Evolutionary conservation across 192 early-diverging fungal genomes (phyloP).

Genomic region (Diversispora epigaea): DNA sequence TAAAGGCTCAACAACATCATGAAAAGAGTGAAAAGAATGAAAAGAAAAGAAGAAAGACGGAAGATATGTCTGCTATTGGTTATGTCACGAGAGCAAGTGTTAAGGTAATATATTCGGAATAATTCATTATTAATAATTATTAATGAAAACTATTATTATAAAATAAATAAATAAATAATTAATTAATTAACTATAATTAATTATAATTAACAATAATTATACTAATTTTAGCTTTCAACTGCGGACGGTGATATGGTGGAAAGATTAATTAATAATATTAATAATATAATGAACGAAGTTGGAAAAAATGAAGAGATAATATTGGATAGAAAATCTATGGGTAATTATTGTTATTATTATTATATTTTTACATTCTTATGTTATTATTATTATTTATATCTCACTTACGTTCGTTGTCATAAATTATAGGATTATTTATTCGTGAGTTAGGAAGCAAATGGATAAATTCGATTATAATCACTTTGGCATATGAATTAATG

Average conservation of each 20-base stretch:
- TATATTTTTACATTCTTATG: no score
- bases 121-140: background rate
- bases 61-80: constrained; percentile 40
- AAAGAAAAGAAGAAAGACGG: constrained; percentile 48
- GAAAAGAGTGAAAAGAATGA: constrained; percentile 29
- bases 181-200: no score
- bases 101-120: constrained; percentile 48
- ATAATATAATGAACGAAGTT: constrained; percentile 16
- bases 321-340: background rate
- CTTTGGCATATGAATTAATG: constrained; percentile 47
- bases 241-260: background rate
- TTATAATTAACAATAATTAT: no score
- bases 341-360: constrained; percentile 11
- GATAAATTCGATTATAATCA: constrained; percentile 50
- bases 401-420: background rate
- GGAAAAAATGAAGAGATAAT: constrained; percentile 16
- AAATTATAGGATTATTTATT: constrained; percentile 59
- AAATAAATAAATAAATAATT: background rate
- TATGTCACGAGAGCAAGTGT: constrained; percentile 61
- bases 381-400: background rate
- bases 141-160: background rate
- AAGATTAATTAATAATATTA: background rate
- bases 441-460: constrained; percentile 59
- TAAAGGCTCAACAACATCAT: no score
- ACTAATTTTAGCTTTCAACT: constrained; percentile 8